Base-by-base conservation (phyloP, 257 asterid species). In the Primulina eburnea region DNA sequence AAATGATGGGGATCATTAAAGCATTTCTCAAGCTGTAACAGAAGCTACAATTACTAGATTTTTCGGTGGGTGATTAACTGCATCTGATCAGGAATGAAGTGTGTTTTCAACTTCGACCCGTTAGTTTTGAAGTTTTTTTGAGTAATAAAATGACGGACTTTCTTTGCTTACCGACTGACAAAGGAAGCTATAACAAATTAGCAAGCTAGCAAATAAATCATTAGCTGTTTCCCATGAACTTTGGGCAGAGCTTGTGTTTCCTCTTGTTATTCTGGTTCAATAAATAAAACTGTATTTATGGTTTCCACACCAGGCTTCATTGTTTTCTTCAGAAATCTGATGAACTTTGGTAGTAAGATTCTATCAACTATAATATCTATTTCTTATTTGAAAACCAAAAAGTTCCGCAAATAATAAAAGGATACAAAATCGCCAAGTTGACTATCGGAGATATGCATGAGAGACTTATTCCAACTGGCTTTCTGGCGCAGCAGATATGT, bases 1-100 rank as follows among this genome's bases (percentile, higher is more conserved):
- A 91, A 78, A 89, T 91, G 97, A 94, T 94, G 97, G 92, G 86
- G 72, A 79, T 94, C 71, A 89, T 94, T 37, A 94, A 85, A 80
- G 77, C 84, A 4, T 89, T 75, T 83, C 80, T 93, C 40, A 80
- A 81, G 68, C 80, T 89, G 34, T 77, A 77, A 80, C 17, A 7
- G 38, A 67, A 70, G 62, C 34, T 35, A 43, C 64, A 58, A 32
- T 59, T 7, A n/a, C 21, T 38, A 14, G 21, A 29, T 29, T 17
- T 71, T 60, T 59, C n/a, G 26, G 52, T 43, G 61, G 62, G 4
- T 53, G 58, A 32, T 59, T 43, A 30, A 35, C 50, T 34, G 68
- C 67, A 60, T n/a, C 57, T 14, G 29, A 24, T 53, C 67, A 59
- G 74, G 61, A 43, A 67, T 67, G 50, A 64, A 37, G 43, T 21